These are phyloP conservation scores for Aspergillus campestris DNA, from an alignment of 495 filamentous ascomycete genomes.

Conservation along the genomic window DNA sequence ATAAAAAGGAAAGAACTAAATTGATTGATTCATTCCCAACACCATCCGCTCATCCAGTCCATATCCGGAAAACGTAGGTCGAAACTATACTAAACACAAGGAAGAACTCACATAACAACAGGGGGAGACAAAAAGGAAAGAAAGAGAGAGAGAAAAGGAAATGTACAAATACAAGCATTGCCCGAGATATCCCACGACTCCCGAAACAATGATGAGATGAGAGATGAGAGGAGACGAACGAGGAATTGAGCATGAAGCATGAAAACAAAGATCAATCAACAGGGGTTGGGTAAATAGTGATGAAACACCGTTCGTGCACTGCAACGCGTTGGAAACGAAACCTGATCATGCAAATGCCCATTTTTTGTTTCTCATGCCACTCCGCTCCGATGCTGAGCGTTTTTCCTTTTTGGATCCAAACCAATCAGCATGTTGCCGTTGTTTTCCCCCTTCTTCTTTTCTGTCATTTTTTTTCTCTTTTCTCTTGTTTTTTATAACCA, in stretches of 20 bases:
- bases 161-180: constrained; percentile 41
- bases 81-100: constrained; percentile 12
- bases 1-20: neutral
- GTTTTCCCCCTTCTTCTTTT: neutral
- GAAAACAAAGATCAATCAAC: constrained; percentile 10
- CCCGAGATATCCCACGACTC: constrained; percentile 24
- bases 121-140: constrained; percentile 14
- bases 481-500: no score
- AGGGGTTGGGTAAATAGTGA: neutral
- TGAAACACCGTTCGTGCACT: no score
- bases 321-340: neutral
- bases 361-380: constrained; percentile 2
- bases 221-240: constrained; percentile 9
- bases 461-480: neutral
- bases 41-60: constrained; percentile 8
- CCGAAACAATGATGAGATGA: constrained; percentile 16
- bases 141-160: constrained; percentile 20
- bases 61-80: constrained; percentile 27
- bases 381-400: no score
- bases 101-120: constrained; percentile 13
- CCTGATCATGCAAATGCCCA: neutral
- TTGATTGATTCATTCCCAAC: constrained; percentile 6
- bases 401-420: no score
- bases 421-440: no score
- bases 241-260: constrained; percentile 10